Evolutionary conservation across 495 filamentous ascomycete species (phyloP).

Genomic region (Hypoxylon lenormandii): DNA sequence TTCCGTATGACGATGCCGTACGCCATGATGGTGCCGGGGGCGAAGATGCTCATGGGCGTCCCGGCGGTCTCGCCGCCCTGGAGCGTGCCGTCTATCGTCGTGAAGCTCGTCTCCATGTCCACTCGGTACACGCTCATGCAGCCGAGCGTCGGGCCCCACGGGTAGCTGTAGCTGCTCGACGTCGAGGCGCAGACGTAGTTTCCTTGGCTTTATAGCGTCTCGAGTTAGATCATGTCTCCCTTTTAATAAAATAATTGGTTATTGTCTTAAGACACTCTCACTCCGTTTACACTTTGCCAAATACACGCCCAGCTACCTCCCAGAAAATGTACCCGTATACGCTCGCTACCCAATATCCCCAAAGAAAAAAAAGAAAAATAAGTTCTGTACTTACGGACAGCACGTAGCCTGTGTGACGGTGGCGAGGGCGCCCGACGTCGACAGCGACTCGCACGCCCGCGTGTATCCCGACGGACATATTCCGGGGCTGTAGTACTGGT

Average conservation of each 20-base stretch:
- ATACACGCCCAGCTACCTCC: not conserved
- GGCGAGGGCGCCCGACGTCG: constrained; percentile 1
- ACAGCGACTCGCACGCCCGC: constrained; percentile 33
- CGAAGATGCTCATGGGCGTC: constrained; percentile 1
- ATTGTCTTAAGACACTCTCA: not conserved
- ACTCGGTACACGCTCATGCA: constrained; percentile 35
- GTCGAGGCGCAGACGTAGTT: constrained; percentile 36
- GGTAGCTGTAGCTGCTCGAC: constrained; percentile 34
- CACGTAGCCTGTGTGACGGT: constrained; percentile 45
- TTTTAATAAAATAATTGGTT: not conserved
- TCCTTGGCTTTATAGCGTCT: constrained; percentile 14
- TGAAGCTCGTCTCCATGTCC: constrained; percentile 29
- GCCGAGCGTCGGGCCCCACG: constrained; percentile 30
- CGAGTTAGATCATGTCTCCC: constrained; percentile 14
- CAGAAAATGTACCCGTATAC: too few relatives aligned
- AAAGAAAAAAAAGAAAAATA: not conserved
- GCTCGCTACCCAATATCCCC: not conserved
- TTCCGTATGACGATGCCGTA: constrained; percentile 33
- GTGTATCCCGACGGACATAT: constrained; percentile 47
- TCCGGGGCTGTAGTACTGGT: constrained; percentile 47
- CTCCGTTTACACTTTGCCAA: not conserved
- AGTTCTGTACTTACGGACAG: constrained; percentile 45
- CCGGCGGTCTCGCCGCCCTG: constrained; percentile 26
- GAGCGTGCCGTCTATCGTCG: constrained; percentile 32
- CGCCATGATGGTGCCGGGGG: constrained; percentile 40